These are phyloP conservation scores for Phialemoniopsis sp. DNA, from an alignment of 2,329 filamentous ascomycete genomes.

Conservation along the genomic window DNA sequence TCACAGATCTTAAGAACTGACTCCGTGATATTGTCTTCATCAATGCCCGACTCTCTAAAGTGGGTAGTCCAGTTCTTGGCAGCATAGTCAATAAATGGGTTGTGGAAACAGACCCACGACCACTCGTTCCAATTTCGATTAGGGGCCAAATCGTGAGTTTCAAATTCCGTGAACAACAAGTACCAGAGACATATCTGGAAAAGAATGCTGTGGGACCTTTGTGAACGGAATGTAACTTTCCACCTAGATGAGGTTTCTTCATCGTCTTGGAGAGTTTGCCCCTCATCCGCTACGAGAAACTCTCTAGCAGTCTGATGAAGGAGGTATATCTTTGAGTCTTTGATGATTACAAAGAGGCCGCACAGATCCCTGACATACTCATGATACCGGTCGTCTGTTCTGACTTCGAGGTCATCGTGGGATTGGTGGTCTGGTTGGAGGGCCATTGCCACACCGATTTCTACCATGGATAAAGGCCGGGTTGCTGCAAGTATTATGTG, in stretches of 20 bases:
- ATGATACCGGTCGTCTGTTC: slow-evolving; percentile 10
- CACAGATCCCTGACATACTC: slow-evolving; percentile 20
- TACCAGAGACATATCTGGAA: slow-evolving; percentile 1
- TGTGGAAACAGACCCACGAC: background rate
- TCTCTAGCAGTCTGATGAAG: slow-evolving; percentile 34
- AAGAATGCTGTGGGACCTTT: background rate
- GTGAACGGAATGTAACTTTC: background rate
- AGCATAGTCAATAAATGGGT: slow-evolving; percentile 1
- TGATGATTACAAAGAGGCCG: slow-evolving; percentile 28
- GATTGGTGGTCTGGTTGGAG: slow-evolving; percentile 6
- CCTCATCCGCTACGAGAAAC: too few relatives aligned
- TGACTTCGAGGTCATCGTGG: slow-evolving; percentile 8
- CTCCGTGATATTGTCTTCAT: background rate
- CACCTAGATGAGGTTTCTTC: background rate
- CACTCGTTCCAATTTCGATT: background rate
- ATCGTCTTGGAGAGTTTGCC: background rate
- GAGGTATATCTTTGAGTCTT: slow-evolving; percentile 25
- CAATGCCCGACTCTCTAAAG: background rate
- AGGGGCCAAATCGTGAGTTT: background rate
- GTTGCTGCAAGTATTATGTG: slow-evolving; percentile 26
- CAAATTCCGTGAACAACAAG: background rate
- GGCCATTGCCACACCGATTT: slow-evolving; percentile 23
- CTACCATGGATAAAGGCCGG: slow-evolving; percentile 23
- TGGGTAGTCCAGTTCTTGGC: slow-evolving; percentile 1
- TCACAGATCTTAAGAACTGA: background rate